Base-by-base conservation (phyloP, 2,329 filamentous ascomycete species). In the Calonectria pseudoreteaudii region DNA sequence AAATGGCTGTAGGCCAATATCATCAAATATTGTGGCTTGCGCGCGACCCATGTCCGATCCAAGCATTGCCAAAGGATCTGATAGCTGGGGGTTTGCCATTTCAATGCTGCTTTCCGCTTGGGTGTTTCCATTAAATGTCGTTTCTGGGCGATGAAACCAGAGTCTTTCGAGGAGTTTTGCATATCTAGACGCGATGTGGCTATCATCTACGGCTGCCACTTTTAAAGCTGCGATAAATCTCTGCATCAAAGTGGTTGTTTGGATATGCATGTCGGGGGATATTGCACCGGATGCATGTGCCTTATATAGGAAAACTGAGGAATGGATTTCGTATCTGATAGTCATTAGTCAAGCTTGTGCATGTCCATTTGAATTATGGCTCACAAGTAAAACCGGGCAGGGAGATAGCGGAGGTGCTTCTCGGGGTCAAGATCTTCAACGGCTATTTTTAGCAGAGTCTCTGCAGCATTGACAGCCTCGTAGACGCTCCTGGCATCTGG, bases 391-490 rank as follows among this genome's bases (percentile, higher is more conserved):
- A 75, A 73, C 20, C 73, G 73, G 2, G 67, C 70, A 26, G 70
- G 73, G 44, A 75, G 67, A 18, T 75, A 75, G 9, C 73, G 56
- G n/a, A 75, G 66, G 20, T 73, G 70, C 31, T 70, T 75, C 16
- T 70, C 56, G 11, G 70, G 73, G 18, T 73, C 50, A n/a, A 73
- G 70, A 28, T 74, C 62, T 16, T 75, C 73, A 1, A 68, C 68
- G 14, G 70, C 70, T 38, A 75, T 75, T 26, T 66, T 69, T 2
- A 73, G 58, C 26, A 73, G 38, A 5, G 62, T 69, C 44, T 75
- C 64, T 26, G 73, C 73, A 20, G 73, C 73, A 50, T 70, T 68
- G 11, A 66, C 58, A 13, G 73, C 73, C 44, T 75, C 71, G 16
- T 75, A 73, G 20, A 75, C 67, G 28, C 68, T 68, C 9, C 30